phyloP scores from a whole-genome alignment of 805 yeast species.

The Saccharomycopsis javanensis region DNA sequence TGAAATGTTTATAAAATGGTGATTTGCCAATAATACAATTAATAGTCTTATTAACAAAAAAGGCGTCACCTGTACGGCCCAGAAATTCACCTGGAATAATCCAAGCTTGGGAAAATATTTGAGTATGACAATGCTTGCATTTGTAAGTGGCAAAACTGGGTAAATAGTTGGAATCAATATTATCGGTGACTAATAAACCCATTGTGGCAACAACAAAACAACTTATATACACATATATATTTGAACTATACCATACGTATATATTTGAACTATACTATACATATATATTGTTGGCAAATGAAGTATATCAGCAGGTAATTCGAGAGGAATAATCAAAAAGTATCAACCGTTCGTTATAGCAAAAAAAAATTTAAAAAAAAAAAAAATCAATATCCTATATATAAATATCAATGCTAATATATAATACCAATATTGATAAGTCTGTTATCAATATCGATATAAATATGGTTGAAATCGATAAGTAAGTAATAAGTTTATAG shows the following conservation, averaged over 20 bases:
- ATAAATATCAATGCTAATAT: no score
- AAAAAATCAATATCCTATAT: no score
- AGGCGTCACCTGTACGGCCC: conserved; percentile 16
- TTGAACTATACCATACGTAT: not conserved
- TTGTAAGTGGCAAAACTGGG: conserved; percentile 7
- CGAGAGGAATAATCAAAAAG: no score
- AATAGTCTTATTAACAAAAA: conserved; percentile 6
- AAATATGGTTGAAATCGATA: no score
- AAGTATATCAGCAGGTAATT: no score
- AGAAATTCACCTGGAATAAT: conserved; percentile 18
- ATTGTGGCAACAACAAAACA: not conserved
- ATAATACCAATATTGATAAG: no score
- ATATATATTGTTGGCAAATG: no score
- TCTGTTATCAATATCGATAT: no score
- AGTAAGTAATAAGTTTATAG: no score
- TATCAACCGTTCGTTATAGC: no score
- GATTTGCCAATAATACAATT: conserved; percentile 14
- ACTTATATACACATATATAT: not conserved
- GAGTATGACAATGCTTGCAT: conserved; percentile 13
- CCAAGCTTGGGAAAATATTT: conserved; percentile 16
- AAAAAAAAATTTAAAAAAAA: no score
- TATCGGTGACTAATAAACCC: conserved; percentile 16
- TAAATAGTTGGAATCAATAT: conserved; percentile 13
- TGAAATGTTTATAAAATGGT: conserved; percentile 37
- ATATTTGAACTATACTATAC: no score